Percentiles rank a stretch among this genome's conserved stretches.
Conservation (phyloP, 345 rosid species). For the Corchorus olitorius region DNA sequence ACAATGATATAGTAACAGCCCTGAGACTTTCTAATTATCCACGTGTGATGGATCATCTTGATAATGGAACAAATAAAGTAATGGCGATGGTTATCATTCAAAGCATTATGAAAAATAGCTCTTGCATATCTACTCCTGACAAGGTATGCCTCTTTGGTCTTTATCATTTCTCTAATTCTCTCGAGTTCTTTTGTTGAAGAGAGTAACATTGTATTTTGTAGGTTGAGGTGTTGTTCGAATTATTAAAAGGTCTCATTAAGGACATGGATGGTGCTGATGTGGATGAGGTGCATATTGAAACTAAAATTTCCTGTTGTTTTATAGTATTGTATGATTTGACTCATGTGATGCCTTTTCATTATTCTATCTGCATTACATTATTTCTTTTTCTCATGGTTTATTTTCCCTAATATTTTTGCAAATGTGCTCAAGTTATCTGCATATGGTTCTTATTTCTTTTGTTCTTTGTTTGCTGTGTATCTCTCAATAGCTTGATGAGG, state of each 20-base stretch:
- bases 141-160: conserved; percentile 49
- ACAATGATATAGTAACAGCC: conserved; percentile 78
- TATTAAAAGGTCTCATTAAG: conserved; percentile 86
- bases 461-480: conserved; percentile 7
- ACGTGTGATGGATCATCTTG: conserved; percentile 85
- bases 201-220: conserved; percentile 34
- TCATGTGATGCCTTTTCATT: background rate
- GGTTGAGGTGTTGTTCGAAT: conserved; percentile 86
- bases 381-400: background rate
- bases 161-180: conserved; percentile 20
- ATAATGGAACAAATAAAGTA: conserved; percentile 74
- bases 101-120: conserved; percentile 80
- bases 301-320: conserved; percentile 11
- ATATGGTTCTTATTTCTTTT: conserved; percentile 19
- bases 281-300: conserved; percentile 58
- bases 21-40: conserved; percentile 89
- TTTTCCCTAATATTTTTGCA: conserved; percentile 5
- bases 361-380: background rate
- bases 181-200: conserved; percentile 14
- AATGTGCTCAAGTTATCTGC: conserved; percentile 4
- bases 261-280: conserved; percentile 62
- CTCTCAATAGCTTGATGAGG: conserved; percentile 71
- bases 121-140: conserved; percentile 71
- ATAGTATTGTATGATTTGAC: background rate
- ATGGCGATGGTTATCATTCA: conserved; percentile 92